These are phyloP conservation scores for Xerophyta viscosa DNA, from an alignment of 106 monocot species.

Conservation along the genomic window DNA sequence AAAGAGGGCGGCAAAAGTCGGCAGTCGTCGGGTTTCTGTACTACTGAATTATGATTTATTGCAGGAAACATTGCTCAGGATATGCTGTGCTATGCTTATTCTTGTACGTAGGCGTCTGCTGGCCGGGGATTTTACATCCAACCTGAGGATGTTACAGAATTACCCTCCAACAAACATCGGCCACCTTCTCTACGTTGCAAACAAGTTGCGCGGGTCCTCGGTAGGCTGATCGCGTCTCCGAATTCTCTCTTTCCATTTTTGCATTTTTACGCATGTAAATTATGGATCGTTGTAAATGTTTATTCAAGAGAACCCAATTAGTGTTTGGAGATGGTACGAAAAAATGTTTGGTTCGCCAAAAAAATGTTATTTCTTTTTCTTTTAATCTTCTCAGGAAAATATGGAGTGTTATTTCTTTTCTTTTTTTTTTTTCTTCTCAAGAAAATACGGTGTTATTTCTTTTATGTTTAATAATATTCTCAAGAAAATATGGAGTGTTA, in stretches of 20 bases:
- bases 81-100: slow-evolving; percentile 67
- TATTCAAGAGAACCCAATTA: not conserved
- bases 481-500: no score
- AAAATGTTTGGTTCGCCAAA: no score
- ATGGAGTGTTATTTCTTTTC: no score
- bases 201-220: slow-evolving; percentile 41
- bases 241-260: not conserved
- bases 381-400: no score
- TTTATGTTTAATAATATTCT: no score
- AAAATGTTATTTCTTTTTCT: no score
- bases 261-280: no score
- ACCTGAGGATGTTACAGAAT: slow-evolving; percentile 57
- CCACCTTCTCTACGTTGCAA: slow-evolving; percentile 72
- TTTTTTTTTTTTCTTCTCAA: no score
- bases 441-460: no score
- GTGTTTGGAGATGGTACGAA: no score
- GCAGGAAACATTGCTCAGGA: slow-evolving; percentile 66
- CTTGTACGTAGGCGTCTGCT: slow-evolving; percentile 44
- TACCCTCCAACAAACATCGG: slow-evolving; percentile 68
- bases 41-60: slow-evolving; percentile 1
- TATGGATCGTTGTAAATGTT: not conserved
- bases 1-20: no score
- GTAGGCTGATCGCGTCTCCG: slow-evolving; percentile 5
- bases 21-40: not conserved
- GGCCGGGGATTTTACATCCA: slow-evolving; percentile 61